A percentile compares a stretch with the other conserved stretches of the same genome.
phyloP scores from a whole-genome alignment of 2,329 filamentous ascomycete genomes.

The Celoporthe dispersa region DNA sequence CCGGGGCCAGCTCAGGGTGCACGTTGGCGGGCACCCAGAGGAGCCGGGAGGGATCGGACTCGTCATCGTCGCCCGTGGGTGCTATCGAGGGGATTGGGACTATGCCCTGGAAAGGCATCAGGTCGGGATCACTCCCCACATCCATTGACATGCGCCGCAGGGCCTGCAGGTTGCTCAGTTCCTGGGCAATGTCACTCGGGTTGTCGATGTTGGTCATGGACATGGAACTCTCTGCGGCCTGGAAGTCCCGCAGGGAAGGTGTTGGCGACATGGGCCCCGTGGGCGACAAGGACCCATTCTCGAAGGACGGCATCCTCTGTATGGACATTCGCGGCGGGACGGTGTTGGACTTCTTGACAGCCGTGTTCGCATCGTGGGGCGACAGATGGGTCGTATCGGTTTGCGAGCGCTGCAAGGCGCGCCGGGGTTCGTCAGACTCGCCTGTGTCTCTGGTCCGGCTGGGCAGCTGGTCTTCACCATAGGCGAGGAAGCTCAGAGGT shows the following conservation, averaged over 20 bases:
- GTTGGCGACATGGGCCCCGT: slow-evolving; percentile 54
- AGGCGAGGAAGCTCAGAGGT: slow-evolving; percentile 75
- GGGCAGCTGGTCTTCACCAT: slow-evolving; percentile 57
- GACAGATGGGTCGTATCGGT: slow-evolving; percentile 46
- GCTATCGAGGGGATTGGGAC: slow-evolving; percentile 75
- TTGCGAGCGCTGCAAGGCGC: slow-evolving; percentile 49
- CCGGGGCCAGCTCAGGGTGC: slow-evolving; percentile 92
- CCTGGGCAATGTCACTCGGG: slow-evolving; percentile 86
- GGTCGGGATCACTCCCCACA: slow-evolving; percentile 73
- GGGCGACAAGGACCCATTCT: slow-evolving; percentile 40
- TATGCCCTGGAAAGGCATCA: slow-evolving; percentile 71
- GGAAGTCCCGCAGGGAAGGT: slow-evolving; percentile 57
- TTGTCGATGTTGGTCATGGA: slow-evolving; percentile 89
- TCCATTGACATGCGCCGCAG: slow-evolving; percentile 95
- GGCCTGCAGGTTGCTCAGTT: slow-evolving; percentile 89
- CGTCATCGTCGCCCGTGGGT: slow-evolving; percentile 74
- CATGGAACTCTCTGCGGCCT: slow-evolving; percentile 69
- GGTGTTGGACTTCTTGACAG: slow-evolving; percentile 50
- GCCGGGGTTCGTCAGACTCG: slow-evolving; percentile 43
- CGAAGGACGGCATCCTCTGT: slow-evolving; percentile 48
- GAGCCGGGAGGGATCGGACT: slow-evolving; percentile 84
- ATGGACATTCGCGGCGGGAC: slow-evolving; percentile 45
- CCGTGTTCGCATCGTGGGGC: slow-evolving; percentile 37
- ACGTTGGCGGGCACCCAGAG: slow-evolving; percentile 96
- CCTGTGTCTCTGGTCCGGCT: slow-evolving; percentile 32